Percentiles rank a stretch among this genome's conserved stretches.
phyloP scores from a whole-genome alignment of 2,329 filamentous ascomycete species.

The Aspergillus tamarii region DNA sequence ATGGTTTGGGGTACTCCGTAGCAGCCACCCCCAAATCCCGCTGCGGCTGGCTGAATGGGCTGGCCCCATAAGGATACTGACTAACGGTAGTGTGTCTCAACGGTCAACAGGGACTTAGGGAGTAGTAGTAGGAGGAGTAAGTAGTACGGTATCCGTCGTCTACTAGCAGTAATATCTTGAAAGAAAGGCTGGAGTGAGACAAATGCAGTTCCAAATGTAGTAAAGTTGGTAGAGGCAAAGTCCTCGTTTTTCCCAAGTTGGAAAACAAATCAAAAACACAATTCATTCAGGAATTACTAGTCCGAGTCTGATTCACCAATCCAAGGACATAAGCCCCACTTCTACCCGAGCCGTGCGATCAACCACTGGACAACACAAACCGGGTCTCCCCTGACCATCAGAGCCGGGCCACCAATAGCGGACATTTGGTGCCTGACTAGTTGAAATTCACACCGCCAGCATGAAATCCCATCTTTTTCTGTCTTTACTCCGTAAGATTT shows the following conservation, averaged over 20 bases:
- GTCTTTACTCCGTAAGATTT: neutral
- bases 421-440: constrained; percentile 18
- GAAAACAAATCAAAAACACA: too few species aligned
- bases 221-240: neutral
- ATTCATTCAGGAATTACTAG: neutral
- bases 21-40: neutral
- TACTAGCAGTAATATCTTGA: too few species aligned
- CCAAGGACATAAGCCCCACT: neutral
- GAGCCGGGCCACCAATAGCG: constrained; percentile 11
- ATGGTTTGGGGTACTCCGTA: neutral
- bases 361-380: constrained; percentile 12
- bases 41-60: neutral
- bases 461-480: neutral
- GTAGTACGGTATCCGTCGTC: too few species aligned
- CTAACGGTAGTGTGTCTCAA: neutral
- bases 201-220: neutral
- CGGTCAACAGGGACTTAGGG: neutral
- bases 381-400: constrained; percentile 1
- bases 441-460: neutral
- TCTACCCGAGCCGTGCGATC: constrained; percentile 19
- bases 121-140: too few species aligned
- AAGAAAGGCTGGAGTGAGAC: neutral
- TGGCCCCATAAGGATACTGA: neutral
- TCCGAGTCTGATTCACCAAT: neutral
- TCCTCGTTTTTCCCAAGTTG: neutral